Conservation (phyloP, 805 yeast species). For the Ascoidea rubescens region DNA sequence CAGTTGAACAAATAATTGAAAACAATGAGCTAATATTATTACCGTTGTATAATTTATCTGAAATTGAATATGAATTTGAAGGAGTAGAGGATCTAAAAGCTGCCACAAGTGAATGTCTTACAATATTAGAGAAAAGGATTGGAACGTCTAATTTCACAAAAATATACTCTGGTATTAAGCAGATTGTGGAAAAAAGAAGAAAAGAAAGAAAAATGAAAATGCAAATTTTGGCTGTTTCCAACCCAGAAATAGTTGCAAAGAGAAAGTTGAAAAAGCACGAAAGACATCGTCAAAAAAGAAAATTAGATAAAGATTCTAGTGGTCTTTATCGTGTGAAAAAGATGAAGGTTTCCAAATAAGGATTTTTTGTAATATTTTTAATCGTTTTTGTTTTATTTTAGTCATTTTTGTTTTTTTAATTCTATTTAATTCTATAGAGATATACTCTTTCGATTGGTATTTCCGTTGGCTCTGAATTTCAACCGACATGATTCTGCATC, state of each 20-base stretch:
- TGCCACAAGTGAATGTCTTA: conserved; percentile 51
- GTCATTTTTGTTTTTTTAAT: no score
- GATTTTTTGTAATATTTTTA: no score
- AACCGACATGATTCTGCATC: no score
- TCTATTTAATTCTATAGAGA: no score
- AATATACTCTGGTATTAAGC: conserved; percentile 50
- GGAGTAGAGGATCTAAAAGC: conserved; percentile 30
- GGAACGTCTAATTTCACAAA: conserved; percentile 59
- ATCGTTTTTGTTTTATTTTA: no score
- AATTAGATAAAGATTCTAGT: conserved; percentile 57
- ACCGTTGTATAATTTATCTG: conserved; percentile 37
- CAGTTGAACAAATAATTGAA: conserved; percentile 26
- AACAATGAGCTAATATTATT: conserved; percentile 24
- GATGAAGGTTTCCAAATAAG: conserved; percentile 17
- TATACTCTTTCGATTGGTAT: no score
- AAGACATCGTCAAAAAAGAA: conserved; percentile 65
- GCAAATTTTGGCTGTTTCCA: conserved; percentile 59
- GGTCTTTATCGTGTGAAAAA: conserved; percentile 61
- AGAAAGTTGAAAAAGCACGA: conserved; percentile 67
- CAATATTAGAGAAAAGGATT: conserved; percentile 49
- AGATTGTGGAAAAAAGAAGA: conserved; percentile 44
- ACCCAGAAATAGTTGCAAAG: conserved; percentile 74
- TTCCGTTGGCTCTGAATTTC: no score
- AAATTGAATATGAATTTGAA: conserved; percentile 27
- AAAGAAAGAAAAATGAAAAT: conserved; percentile 64